Evolutionary conservation across 2,329 filamentous ascomycete genomes (phyloP).

Genomic region (Thelonectria blattea): DNA sequence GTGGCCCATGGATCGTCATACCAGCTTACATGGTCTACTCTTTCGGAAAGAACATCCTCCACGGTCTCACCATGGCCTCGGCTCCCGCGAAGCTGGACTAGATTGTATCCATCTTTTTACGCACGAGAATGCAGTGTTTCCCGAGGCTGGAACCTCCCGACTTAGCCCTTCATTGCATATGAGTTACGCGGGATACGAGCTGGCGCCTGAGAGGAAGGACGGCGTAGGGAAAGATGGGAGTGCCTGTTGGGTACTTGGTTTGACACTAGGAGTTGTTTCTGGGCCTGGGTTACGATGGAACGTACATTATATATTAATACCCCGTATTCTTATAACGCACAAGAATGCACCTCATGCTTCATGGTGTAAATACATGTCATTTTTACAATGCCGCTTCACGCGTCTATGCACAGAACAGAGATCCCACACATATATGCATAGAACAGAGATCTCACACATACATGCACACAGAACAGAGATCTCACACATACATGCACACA

Average conservation of each 20-base stretch:
- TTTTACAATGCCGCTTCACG: background rate
- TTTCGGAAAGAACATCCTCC: conserved; percentile 56
- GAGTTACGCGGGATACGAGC: background rate
- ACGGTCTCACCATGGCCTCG: conserved; percentile 50
- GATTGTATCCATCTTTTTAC: background rate
- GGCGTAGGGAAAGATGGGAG: background rate
- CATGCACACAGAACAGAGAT: no score
- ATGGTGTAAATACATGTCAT: background rate
- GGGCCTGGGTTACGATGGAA: background rate
- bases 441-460: no score
- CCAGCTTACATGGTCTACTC: conserved; percentile 58
- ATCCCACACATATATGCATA: no score
- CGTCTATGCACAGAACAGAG: no score
- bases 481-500: background rate
- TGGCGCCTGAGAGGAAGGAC: background rate
- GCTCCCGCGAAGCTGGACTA: conserved; percentile 47
- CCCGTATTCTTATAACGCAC: background rate
- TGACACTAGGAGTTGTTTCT: background rate
- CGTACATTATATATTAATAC: background rate
- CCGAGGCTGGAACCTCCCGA: background rate
- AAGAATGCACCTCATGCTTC: background rate
- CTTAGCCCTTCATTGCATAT: background rate
- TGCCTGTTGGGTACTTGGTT: background rate
- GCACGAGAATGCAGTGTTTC: background rate
- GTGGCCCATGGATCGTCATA: conserved; percentile 61